Percentiles rank a stretch among this genome's conserved stretches.
Conservation (phyloP, 345 rosid genomes). For the Camelina hispida region DNA sequence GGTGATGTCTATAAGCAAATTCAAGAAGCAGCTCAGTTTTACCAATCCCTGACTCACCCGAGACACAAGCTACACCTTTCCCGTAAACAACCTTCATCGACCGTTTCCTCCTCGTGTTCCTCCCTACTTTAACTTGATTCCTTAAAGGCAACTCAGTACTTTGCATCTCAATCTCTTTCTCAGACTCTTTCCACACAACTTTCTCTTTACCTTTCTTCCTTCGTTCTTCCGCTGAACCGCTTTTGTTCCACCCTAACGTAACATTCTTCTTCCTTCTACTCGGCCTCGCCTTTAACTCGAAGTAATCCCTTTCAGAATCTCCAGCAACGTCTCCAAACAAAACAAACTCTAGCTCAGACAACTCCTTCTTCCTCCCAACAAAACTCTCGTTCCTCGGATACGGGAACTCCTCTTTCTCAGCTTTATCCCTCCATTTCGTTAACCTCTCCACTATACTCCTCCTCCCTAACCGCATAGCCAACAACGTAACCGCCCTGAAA, state of each 20-base stretch:
- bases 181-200: conserved; percentile 93
- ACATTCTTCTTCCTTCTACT: conserved; percentile 66
- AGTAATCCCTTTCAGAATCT: conserved; percentile 77
- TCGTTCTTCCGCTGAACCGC: conserved; percentile 55
- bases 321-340: conserved; percentile 85
- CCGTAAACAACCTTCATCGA: conserved; percentile 71
- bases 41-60: conserved; percentile 92
- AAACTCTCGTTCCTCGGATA: conserved; percentile 81
- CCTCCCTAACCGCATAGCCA: conserved; percentile 84
- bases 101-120: conserved; percentile 64
- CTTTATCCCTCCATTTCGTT: conserved; percentile 84
- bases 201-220: conserved; percentile 83
- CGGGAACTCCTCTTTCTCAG: conserved; percentile 86
- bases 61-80: conserved; percentile 87
- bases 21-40: conserved; percentile 97
- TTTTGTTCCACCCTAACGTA: conserved; percentile 73
- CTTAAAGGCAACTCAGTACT: conserved; percentile 50
- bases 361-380: conserved; percentile 87
- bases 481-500: conserved; percentile 65
- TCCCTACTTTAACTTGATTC: conserved; percentile 50
- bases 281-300: conserved; percentile 79
- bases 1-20: conserved; percentile 82
- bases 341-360: conserved; percentile 84
- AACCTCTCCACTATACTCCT: conserved; percentile 85
- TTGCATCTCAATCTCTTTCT: conserved; percentile 94